These are phyloP conservation scores for Sporisorium reilianum DNA, from an alignment of 1,284 basidiomycete genomes.

Conservation along the genomic window DNA sequence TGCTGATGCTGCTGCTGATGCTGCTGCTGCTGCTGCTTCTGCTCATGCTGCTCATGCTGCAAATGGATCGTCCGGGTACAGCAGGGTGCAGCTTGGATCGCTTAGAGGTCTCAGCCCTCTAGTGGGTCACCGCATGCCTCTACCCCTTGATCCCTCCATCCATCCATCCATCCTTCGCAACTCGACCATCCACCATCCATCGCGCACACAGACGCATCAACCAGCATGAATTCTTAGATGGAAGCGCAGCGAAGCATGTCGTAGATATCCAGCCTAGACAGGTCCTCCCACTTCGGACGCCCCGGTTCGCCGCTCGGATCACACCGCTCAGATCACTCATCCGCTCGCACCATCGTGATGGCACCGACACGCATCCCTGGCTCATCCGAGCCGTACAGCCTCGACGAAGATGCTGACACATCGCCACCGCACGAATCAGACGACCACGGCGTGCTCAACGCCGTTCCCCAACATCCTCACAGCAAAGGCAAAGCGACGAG, in stretches of 20 bases:
- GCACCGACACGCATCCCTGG: slow-evolving; percentile 11
- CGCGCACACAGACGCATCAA: background rate
- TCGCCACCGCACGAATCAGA: background rate
- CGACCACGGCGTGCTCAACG: slow-evolving; percentile 9
- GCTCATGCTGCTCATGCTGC: no score
- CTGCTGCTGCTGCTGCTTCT: no score
- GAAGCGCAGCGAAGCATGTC: no score
- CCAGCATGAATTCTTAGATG: background rate
- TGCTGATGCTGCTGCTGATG: background rate
- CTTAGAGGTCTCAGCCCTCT: background rate
- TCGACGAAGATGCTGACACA: slow-evolving; percentile 8
- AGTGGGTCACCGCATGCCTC: background rate
- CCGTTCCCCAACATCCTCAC: slow-evolving; percentile 34
- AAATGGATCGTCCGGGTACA: slow-evolving; percentile 11
- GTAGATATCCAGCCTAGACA: slow-evolving; percentile 5
- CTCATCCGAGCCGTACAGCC: slow-evolving; percentile 27
- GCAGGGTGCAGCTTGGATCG: slow-evolving; percentile 3
- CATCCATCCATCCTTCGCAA: background rate
- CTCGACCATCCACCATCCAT: background rate
- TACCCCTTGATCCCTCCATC: background rate
- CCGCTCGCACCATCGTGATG: background rate
- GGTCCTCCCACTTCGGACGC: background rate
- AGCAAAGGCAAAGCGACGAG: background rate
- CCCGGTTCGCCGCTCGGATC: background rate
- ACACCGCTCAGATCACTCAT: background rate